phyloP scores from a whole-genome alignment of 306 rosid species.

The Lathyrus tuberosus region DNA sequence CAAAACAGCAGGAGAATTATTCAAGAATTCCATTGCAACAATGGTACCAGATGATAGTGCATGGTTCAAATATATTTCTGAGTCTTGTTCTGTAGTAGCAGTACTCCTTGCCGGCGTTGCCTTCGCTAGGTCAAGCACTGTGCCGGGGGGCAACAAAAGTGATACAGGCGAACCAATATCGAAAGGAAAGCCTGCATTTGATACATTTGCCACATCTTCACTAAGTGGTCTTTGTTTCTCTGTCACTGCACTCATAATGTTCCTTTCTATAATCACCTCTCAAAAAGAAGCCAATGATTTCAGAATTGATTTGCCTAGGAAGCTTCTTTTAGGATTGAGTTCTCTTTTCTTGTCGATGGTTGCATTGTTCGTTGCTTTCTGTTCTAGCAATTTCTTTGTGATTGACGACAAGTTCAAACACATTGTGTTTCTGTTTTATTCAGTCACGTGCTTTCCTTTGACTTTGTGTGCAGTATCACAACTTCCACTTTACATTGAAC shows the following conservation, averaged over 20 bases:
- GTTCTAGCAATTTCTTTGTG: conserved; percentile 52
- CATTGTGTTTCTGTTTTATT: conserved; percentile 41
- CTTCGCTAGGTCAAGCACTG: conserved; percentile 39
- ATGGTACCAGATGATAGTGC: background rate
- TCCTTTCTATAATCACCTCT: conserved; percentile 56
- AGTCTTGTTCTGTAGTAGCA: conserved; percentile 52
- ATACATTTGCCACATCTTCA: conserved; percentile 45
- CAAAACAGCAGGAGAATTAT: conserved; percentile 29
- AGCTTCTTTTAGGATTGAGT: conserved; percentile 46
- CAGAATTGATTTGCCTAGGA: conserved; percentile 40
- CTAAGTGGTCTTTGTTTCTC: conserved; percentile 57
- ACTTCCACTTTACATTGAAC: conserved; percentile 56
- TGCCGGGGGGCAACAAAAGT: conserved; percentile 46
- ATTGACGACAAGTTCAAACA: conserved; percentile 36
- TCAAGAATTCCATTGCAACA: background rate
- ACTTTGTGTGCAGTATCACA: conserved; percentile 53
- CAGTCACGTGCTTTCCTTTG: conserved; percentile 45
- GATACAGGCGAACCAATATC: conserved; percentile 40
- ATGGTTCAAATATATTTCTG: conserved; percentile 45
- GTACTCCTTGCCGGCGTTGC: conserved; percentile 44
- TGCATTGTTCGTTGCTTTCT: conserved; percentile 50
- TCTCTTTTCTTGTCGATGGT: conserved; percentile 54
- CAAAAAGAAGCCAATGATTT: conserved; percentile 53
- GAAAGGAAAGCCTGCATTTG: conserved; percentile 37
- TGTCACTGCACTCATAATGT: conserved; percentile 55